A percentile compares a stretch with the other conserved stretches of the same genome.
Conservation (phyloP, 495 filamentous ascomycete species). For the Aspergillus wentii region DNA sequence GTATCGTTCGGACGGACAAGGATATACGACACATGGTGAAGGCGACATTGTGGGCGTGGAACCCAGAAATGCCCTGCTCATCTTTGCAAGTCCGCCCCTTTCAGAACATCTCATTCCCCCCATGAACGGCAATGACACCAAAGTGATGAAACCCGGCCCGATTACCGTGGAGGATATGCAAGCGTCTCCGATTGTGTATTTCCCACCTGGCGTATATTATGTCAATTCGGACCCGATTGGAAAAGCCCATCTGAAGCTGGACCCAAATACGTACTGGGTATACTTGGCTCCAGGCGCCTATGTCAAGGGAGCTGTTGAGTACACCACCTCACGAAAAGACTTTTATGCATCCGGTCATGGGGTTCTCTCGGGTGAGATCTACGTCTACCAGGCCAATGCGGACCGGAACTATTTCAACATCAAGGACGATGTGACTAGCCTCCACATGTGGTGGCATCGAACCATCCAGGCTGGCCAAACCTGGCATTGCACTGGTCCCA, state of each 20-base stretch:
- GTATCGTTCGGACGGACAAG: conserved; percentile 1
- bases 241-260: conserved; percentile 11
- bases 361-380: conserved; percentile 21
- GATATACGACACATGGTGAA: conserved; percentile 6
- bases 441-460: conserved; percentile 17
- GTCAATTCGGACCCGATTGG: conserved; percentile 5
- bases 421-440: conserved; percentile 10
- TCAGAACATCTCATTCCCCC: conserved; percentile 8
- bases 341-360: conserved; percentile 20
- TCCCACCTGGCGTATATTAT: conserved; percentile 20
- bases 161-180: conserved; percentile 9
- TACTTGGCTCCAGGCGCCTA: conserved; percentile 24
- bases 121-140: conserved; percentile 1
- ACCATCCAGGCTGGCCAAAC: conserved; percentile 9
- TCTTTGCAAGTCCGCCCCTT: conserved; percentile 22
- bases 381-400: conserved; percentile 23
- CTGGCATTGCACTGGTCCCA: conserved; percentile 10
- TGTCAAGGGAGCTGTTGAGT: conserved; percentile 24
- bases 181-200: conserved; percentile 11
- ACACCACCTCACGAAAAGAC: conserved; percentile 4
- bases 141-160: conserved; percentile 8
- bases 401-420: conserved; percentile 7
- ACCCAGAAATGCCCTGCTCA: conserved; percentile 18
- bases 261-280: conserved; percentile 15
- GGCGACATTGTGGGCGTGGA: conserved; percentile 11